phyloP scores from a whole-genome alignment of 257 asterid species.

The Salvia miltiorrhiza region DNA sequence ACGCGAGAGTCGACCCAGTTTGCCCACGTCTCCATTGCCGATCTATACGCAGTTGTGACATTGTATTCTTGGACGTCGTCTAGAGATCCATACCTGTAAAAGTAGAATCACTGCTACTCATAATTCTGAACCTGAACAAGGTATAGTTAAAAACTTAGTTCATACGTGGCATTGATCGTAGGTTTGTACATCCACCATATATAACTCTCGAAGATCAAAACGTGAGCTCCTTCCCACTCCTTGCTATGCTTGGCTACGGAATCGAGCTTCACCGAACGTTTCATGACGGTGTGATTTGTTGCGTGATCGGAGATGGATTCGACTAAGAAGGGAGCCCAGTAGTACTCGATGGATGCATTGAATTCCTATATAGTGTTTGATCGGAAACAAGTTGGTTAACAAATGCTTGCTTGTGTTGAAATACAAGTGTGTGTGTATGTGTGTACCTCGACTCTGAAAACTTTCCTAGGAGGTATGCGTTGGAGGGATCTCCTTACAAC shows the following conservation, averaged over 20 bases:
- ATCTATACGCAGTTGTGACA: conserved; percentile 67
- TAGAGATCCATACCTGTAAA: conserved; percentile 52
- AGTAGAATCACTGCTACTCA: neutral
- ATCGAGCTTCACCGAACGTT: conserved; percentile 72
- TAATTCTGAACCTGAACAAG: neutral
- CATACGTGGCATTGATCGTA: conserved; percentile 68
- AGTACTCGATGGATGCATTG: conserved; percentile 83
- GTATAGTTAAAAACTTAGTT: neutral
- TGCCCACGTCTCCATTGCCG: conserved; percentile 84
- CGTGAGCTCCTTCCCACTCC: conserved; percentile 72
- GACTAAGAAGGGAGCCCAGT: conserved; percentile 93
- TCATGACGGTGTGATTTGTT: conserved; percentile 59
- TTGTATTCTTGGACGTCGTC: conserved; percentile 57
- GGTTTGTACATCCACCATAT: conserved; percentile 98
- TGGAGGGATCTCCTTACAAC: conserved; percentile 45
- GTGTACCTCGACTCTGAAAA: conserved; percentile 67
- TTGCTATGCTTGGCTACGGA: conserved; percentile 63
- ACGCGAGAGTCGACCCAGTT: conserved; percentile 61
- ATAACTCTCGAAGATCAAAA: conserved; percentile 79
- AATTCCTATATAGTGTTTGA: conserved; percentile 51
- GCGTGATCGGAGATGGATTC: conserved; percentile 92
- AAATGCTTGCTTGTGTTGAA: neutral
- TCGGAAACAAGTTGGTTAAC: neutral
- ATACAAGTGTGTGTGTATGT: neutral
- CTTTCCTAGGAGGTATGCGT: conserved; percentile 72